Percentiles rank a stretch among this genome's conserved stretches.
These are phyloP conservation scores for Aspergillus ostianus DNA, from an alignment of 495 filamentous ascomycete genomes.

Conservation along the genomic window DNA sequence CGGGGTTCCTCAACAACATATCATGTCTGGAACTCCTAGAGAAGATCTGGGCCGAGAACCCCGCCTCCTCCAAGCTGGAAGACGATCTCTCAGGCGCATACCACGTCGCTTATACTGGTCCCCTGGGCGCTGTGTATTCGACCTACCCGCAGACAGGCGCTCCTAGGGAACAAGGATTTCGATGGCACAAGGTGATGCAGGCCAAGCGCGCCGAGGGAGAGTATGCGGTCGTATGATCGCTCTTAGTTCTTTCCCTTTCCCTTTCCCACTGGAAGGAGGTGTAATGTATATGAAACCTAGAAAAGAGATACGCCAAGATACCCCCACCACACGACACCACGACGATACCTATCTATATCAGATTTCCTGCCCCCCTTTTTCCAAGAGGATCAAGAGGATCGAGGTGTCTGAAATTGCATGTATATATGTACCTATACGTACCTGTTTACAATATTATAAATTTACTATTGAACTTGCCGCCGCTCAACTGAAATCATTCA, in stretches of 20 bases:
- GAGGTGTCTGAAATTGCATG: too few relatives aligned
- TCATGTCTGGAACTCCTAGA: constrained; percentile 83
- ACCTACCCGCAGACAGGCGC: not conserved
- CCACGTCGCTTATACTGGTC: constrained; percentile 8
- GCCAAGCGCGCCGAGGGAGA: constrained; percentile 67
- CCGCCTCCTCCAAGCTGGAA: constrained; percentile 24
- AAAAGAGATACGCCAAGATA: too few relatives aligned
- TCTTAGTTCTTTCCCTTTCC: not conserved
- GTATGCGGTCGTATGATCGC: constrained; percentile 75
- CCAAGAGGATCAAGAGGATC: too few relatives aligned
- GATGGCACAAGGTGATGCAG: constrained; percentile 76
- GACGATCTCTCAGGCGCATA: constrained; percentile 17
- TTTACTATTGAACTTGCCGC: too few relatives aligned
- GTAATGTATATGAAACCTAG: not conserved
- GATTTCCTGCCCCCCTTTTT: too few relatives aligned
- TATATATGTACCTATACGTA: too few relatives aligned
- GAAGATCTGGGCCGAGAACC: constrained; percentile 68
- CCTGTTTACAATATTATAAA: too few relatives aligned
- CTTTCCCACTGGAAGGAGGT: not conserved
- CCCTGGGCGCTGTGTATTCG: constrained; percentile 1
- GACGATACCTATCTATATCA: too few relatives aligned
- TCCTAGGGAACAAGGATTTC: constrained; percentile 53
- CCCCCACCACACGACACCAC: too few relatives aligned
- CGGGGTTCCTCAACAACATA: constrained; percentile 89
- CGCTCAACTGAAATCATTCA: too few relatives aligned